Base-by-base conservation (phyloP, 2,329 filamentous ascomycete genomes). In the Neophaeococcomyces aloes region DNA sequence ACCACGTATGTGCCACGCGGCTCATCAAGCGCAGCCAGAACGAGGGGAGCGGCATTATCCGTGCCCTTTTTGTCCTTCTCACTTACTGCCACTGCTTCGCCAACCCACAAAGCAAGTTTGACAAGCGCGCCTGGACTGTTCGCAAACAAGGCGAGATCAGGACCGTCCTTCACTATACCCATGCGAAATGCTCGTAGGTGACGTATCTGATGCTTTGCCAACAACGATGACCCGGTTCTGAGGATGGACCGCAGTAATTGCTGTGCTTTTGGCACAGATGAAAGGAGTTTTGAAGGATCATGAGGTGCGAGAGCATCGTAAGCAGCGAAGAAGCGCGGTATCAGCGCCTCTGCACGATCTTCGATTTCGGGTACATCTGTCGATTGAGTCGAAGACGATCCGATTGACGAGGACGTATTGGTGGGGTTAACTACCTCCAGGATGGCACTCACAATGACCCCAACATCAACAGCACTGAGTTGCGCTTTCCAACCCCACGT, bases 401-500 rank as follows among this genome's bases (percentile, higher is more conserved):
- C 33, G 13, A 38, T 27, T 30, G 17, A 25, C 38, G 46, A 41
- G 3, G 46, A 37, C 6, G 54, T 51, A 10, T 57, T 54, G 6
- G 57, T 53, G 37, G 63, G 58, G 11, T 62, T 58, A 8, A 91
- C 89, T 21, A 96, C 87, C 66, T 98, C 91, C 1, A 98, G 75
- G 37, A 98, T 81, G 13, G 89, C 87, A 41, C 87, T 87, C 15
- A 96, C 76, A 23, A 96, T 80, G 13, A 94, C 85, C n/a, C 86
- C 86, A 0, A 95, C 86, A 60, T 98, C 91, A 38, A 89, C 84
- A 4, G 91, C 91, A 49, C 85, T 93, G 19, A 96, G 71, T 38
- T 89, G 95, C 1, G 88, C 89, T 60, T 88, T 83, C 88, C 88
- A 98, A 8, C 91, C 91, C 91, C 91, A 98, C 59, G 86, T 94